Evolutionary conservation across 805 yeast species (phyloP), one percentile per base, ranked within the genome.

Genomic region (Metschnikowia corniflorae): DNA sequence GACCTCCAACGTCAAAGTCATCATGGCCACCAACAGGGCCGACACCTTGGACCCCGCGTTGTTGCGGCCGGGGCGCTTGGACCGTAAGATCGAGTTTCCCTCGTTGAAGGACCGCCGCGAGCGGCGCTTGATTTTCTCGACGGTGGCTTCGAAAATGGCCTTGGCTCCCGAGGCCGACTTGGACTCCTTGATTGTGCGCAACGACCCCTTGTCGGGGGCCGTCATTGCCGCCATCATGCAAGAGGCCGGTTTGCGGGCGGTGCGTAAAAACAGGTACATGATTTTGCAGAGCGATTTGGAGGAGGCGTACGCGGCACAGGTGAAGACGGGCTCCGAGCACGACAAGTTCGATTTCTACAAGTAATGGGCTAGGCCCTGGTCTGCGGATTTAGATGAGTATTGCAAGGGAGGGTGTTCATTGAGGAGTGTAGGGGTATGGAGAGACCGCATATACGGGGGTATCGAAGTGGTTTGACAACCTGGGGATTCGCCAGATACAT

Each of bases 11-110:
- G 98, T 93, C 35, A 93, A 93, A 70, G 97, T 93, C 24, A 93
- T 93, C 47, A 93, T 93, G 99, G 98, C 99, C 27, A 93, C 99
- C 9, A 93, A 93, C 67, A 84, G 99, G 69, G 96, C 96, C n/a
- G 99, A 93, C 60, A 93, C 98, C 2, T 77, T 93, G 51, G 99
- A 93, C 65, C 99, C 99, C 4, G 99, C 99, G 9, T 72, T 93
- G 51, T 77, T 93, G 62, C 85, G 99, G 70, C 97, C 98, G 14
- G 99, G 99, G 50, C 85, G 99, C 70, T 75, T 93, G 61, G 99
- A 93, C 65, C 79, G 99, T 63, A 94, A 94, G 65, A 94, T 93
- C 52, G 98, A 93, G 65, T 94, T 93, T 65, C 99, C 99, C 33
- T 80, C 87, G 15, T 73, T 93, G 61, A 85, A 94, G 57, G 99